Base-by-base conservation (phyloP, 129 eudicot species). In the Centella asiatica region DNA sequence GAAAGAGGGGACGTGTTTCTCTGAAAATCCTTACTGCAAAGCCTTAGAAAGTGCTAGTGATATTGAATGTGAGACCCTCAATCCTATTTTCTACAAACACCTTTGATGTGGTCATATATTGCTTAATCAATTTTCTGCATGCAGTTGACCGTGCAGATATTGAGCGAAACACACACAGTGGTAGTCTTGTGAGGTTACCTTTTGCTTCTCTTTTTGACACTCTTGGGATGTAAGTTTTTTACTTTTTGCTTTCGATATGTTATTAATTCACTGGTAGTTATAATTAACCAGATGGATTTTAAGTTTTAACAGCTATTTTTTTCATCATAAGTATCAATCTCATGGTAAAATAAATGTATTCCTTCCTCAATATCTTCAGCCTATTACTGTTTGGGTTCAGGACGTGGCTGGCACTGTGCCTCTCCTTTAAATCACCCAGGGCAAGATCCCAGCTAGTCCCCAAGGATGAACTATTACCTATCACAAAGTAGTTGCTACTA, bases 201-300 rank as follows among this genome's bases (percentile, higher is more conserved):
- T 92, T 87, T 76, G 99, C 99, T 66, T 77, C 90, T 73, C 86
- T 92, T 11, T 92, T 79, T 74, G 99, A 92, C 72, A 84, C 92
- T 73, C 86, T 92, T 65, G 90, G 90, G 86, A 79, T 78, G 99
- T 92, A 69, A 87, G 98, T 78, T 28, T 62, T 58, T 57, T 31
- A 48, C n/a, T 66, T 64, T 12, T 66, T 14, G 44, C 33, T 40
- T 28, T 52, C 23, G 42, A 18, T 66, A 22, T 51, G 28, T 55
- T 34, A 42, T 9, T 61, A 62, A 56, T 48, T 55, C 68, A 69
- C 66, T 53, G 11, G 26, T 7, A 50, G 40, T 19, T 42, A 34
- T 37, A 24, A 44, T 17, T 4, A n/a, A 15, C 25, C 60, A 37
- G 8, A 13, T 14, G 27, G 55, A 19, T n/a, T n/a, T n/a, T n/a